phyloP scores from a whole-genome alignment of 805 yeast species.

The Barnettozyma vustinii region DNA sequence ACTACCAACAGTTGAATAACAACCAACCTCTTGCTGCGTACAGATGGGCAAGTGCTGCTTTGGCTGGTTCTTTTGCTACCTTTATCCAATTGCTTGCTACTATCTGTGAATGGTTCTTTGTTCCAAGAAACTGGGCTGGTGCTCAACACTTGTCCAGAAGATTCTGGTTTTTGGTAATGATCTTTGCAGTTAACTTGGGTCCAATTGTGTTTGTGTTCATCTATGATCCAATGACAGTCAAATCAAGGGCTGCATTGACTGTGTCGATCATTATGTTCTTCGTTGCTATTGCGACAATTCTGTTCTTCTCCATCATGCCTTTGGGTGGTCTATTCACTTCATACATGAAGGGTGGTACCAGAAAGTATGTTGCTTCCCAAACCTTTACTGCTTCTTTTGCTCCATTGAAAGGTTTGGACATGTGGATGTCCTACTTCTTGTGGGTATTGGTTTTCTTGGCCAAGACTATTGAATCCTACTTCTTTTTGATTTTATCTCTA shows the following conservation, averaged over 20 bases:
- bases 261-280: constrained; percentile 86
- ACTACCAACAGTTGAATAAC: constrained; percentile 77
- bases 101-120: constrained; percentile 88
- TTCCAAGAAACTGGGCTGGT: constrained; percentile 98
- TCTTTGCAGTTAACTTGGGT: constrained; percentile 69
- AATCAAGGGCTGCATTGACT: constrained; percentile 67
- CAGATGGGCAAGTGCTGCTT: constrained; percentile 87
- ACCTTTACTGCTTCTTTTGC: constrained; percentile 92
- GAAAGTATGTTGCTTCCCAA: constrained; percentile 89
- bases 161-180: constrained; percentile 62
- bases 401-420: constrained; percentile 77
- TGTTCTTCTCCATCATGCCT: constrained; percentile 93
- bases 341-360: constrained; percentile 78
- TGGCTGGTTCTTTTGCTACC: constrained; percentile 87
- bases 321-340: constrained; percentile 94
- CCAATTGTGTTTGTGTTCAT: constrained; percentile 84
- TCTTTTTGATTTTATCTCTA: constrained; percentile 79
- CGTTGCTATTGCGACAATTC: constrained; percentile 75
- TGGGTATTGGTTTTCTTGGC: constrained; percentile 91
- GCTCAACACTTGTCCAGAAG: constrained; percentile 95
- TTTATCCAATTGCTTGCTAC: constrained; percentile 84
- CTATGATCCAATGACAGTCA: constrained; percentile 61
- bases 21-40: constrained; percentile 88
- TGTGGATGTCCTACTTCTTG: constrained; percentile 91
- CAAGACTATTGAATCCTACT: constrained; percentile 86